Percentiles rank a stretch among this genome's conserved stretches.
These are phyloP conservation scores for Aciculosporium take DNA, from an alignment of 2,329 filamentous ascomycete species.

Conservation along the genomic window DNA sequence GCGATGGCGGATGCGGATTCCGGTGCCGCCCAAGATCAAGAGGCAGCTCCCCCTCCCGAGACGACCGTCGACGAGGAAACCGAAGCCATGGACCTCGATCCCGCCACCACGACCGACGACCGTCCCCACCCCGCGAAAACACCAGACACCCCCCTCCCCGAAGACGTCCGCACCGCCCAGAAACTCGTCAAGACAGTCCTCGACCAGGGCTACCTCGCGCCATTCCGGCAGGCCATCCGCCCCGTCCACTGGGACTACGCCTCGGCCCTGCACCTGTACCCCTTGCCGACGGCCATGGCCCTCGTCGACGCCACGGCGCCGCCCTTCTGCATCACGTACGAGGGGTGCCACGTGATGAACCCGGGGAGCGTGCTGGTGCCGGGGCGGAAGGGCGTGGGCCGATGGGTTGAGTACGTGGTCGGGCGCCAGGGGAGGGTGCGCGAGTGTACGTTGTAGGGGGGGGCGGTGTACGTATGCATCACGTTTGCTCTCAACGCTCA, in stretches of 20 bases:
- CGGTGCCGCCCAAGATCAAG: slow-evolving; percentile 21
- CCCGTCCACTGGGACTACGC: slow-evolving; percentile 87
- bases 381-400: slow-evolving; percentile 51
- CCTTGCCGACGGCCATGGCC: slow-evolving; percentile 70
- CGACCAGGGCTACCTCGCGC: slow-evolving; percentile 78
- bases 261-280: slow-evolving; percentile 65
- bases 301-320: slow-evolving; percentile 70
- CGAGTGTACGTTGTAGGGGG: slow-evolving; percentile 42
- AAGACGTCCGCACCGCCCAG: slow-evolving; percentile 46
- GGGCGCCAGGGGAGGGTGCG: slow-evolving; percentile 46
- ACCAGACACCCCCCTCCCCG: slow-evolving; percentile 13
- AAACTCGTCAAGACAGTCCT: slow-evolving; percentile 83
- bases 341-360: slow-evolving; percentile 93
- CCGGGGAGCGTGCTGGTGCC: slow-evolving; percentile 63
- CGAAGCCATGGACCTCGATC: slow-evolving; percentile 29
- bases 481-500: neutral
- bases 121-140: slow-evolving; percentile 11
- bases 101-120: slow-evolving; percentile 23
- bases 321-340: slow-evolving; percentile 79
- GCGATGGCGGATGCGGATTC: too few relatives aligned
- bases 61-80: slow-evolving; percentile 9
- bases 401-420: slow-evolving; percentile 81
- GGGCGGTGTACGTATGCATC: neutral
- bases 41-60: slow-evolving; percentile 7
- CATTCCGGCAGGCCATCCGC: slow-evolving; percentile 65